Evolutionary conservation across 441 rosid species (phyloP).

Genomic region (Populus hybrid): DNA sequence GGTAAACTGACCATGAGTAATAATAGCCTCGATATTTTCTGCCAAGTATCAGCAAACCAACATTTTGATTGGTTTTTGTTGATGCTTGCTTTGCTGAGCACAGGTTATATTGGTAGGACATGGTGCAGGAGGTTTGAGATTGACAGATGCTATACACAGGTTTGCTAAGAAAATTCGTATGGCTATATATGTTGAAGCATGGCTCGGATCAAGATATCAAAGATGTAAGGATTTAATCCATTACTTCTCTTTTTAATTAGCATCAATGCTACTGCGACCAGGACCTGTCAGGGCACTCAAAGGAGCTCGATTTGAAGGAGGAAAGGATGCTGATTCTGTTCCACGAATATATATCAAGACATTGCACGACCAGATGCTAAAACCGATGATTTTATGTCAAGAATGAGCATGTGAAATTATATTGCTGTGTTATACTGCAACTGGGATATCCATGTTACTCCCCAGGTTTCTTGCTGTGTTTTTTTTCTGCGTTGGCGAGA

Average conservation of each 20-base stretch:
- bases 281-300: slow-evolving; percentile 33
- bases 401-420: not conserved
- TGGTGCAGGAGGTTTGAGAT: slow-evolving; percentile 48
- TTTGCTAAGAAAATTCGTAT: slow-evolving; percentile 35
- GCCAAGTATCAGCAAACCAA: not conserved
- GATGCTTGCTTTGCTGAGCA: not conserved
- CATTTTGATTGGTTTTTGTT: not conserved
- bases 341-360: slow-evolving; percentile 45
- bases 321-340: slow-evolving; percentile 26
- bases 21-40: not conserved
- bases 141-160: slow-evolving; percentile 40
- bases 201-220: slow-evolving; percentile 27
- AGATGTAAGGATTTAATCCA: slow-evolving; percentile 16
- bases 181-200: slow-evolving; percentile 43
- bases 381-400: not conserved
- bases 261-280: slow-evolving; percentile 38
- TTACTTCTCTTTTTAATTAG: slow-evolving; percentile 1
- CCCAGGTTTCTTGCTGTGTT: no score
- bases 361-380: slow-evolving; percentile 27
- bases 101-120: slow-evolving; percentile 56
- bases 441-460: no score
- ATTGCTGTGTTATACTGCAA: no score
- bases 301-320: slow-evolving; percentile 23
- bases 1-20: not conserved
- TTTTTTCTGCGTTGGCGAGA: no score